phyloP scores from a whole-genome alignment of 768 basidiomycete genomes.

The Flagelloscypha sp. region DNA sequence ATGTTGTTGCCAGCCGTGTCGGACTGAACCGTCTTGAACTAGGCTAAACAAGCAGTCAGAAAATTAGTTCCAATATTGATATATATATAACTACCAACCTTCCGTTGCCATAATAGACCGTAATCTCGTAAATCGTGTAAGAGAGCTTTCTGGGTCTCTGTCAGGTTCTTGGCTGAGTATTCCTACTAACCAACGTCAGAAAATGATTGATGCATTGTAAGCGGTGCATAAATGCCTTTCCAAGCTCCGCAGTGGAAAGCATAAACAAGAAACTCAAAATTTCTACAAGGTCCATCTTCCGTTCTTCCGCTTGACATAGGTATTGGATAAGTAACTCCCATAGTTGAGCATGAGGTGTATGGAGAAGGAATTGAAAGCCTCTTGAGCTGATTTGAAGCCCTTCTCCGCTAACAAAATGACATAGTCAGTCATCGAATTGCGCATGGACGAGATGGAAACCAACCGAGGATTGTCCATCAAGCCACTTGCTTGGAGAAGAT shows the following conservation, averaged over 20 bases:
- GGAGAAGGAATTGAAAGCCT: conserved; percentile 94
- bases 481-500: conserved; percentile 73
- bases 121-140: conserved; percentile 90
- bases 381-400: conserved; percentile 79
- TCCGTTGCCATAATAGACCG: conserved; percentile 85
- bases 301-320: conserved; percentile 78
- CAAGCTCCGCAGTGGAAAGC: conserved; percentile 94
- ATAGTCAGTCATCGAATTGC: not conserved
- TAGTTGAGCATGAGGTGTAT: conserved; percentile 88
- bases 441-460: conserved; percentile 16
- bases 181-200: conserved; percentile 41
- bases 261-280: conserved; percentile 93
- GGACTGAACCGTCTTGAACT: conserved; percentile 82
- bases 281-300: conserved; percentile 88
- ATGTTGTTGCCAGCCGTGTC: conserved; percentile 87
- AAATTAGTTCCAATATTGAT: conserved; percentile 14
- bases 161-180: conserved; percentile 78
- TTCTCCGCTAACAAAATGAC: conserved; percentile 34
- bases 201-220: conserved; percentile 11
- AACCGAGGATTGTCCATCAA: conserved; percentile 75
- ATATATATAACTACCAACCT: conserved; percentile 33
- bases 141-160: conserved; percentile 76
- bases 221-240: conserved; percentile 42
- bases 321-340: conserved; percentile 95
- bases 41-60: conserved; percentile 35